Base-by-base conservation (phyloP, 768 basidiomycete genomes). In the Tylopilus rubrobrunneus region DNA sequence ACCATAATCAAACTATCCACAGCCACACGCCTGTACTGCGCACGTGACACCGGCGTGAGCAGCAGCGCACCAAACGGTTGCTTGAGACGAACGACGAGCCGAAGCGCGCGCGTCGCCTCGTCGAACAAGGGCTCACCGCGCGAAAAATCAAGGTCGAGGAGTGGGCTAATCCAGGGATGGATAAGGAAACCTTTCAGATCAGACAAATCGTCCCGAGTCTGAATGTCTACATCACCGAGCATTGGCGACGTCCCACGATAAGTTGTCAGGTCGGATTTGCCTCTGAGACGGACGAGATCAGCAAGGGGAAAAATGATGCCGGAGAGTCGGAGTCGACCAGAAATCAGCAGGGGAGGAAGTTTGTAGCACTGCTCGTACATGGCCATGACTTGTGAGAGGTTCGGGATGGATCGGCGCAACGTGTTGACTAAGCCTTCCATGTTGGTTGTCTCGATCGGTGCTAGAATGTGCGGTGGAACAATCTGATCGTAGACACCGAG, bases 21-120 rank as follows among this genome's bases (percentile, higher is more conserved):
- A 7, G 49, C 53, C 5, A 50, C 48, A 1, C 53, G 45, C 14
- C 7, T 34, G n/a, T 50, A 47, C 17, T 46, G 34, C 5, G 7
- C 25, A 12, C 29, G 41, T 1, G 14, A 2, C 34, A 50, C 8
- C 19, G 19, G 41, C 0, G 1, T 29, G 3, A 54, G 7, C 12
- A 57, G 51, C 7, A 55, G 27, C 7, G 53, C 39, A 7, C 49
- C 29, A 7, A 55, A 55, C 0, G 54, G 49, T 5, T 51, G 44
- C 19, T 42, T 28, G 1, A 55, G 45, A 1, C 45, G 49, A 7
- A 31, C 54, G 15, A 51, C 4, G 3, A 51, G 31, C 12, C 27
- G 44, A 1, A 51, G 29, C 15, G 44, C 49, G 0, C 14, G 49
- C 7, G 31, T 41, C 5, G 9, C 7, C 12, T 28, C 10, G 21